Percentiles rank a stretch among this genome's conserved stretches.
These are phyloP conservation scores for Penicillium maclennaniae DNA, from an alignment of 495 filamentous ascomycete species.

Conservation along the genomic window DNA sequence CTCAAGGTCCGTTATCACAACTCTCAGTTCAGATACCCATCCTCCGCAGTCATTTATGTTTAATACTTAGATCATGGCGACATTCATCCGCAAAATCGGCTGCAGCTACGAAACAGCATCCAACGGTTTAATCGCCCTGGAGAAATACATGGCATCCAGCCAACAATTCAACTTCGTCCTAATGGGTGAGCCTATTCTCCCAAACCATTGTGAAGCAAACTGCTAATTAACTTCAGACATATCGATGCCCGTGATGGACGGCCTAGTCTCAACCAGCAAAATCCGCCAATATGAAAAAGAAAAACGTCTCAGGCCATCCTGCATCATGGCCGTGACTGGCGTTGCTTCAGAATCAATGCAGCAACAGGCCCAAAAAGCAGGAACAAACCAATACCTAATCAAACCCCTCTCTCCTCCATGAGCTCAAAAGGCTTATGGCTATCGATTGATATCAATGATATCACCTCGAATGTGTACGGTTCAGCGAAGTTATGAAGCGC, in stretches of 20 bases:
- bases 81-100: conserved; percentile 52
- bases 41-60: neutral
- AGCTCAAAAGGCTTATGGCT: conserved; percentile 36
- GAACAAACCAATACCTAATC: conserved; percentile 47
- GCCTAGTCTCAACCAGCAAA: conserved; percentile 52
- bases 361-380: conserved; percentile 38
- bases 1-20: conserved; percentile 29
- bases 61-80: conserved; percentile 38
- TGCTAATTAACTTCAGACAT: conserved; percentile 41
- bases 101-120: conserved; percentile 49
- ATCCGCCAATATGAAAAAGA: conserved; percentile 51
- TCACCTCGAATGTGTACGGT: neutral
- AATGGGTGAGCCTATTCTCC: conserved; percentile 43
- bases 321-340: conserved; percentile 49
- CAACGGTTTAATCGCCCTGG: conserved; percentile 57
- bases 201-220: neutral
- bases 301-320: conserved; percentile 14
- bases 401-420: conserved; percentile 45
- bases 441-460: conserved; percentile 22
- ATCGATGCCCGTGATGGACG: conserved; percentile 65
- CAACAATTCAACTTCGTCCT: conserved; percentile 49
- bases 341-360: conserved; percentile 42
- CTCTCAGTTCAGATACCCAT: neutral
- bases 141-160: conserved; percentile 41
- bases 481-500: neutral